Percentiles rank a stretch among this genome's conserved stretches.
Conservation (phyloP, 371 early-diverging fungal species). For the Haplosporangium sp. region DNA sequence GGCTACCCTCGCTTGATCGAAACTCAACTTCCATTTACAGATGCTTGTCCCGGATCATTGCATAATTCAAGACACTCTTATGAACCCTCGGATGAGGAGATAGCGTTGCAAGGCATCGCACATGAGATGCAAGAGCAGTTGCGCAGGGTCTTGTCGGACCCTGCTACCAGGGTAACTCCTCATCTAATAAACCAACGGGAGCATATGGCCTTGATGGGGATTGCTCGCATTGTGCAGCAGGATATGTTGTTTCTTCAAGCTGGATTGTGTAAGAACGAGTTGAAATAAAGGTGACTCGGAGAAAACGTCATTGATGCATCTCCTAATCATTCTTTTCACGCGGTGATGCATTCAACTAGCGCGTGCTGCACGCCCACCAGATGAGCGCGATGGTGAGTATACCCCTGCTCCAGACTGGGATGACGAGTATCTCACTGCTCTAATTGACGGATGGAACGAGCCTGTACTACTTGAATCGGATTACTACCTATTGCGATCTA, state of each 20-base stretch:
- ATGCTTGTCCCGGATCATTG: too few relatives aligned
- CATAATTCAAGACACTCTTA: neutral
- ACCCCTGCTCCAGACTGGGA: conserved; percentile 37
- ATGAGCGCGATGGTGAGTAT: conserved; percentile 21
- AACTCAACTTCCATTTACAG: neutral
- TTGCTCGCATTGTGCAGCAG: conserved; percentile 9
- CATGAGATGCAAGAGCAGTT: neutral
- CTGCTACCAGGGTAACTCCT: neutral
- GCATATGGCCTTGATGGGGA: neutral
- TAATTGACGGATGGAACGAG: conserved; percentile 22
- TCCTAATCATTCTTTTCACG: neutral
- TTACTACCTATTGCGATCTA: conserved; percentile 26
- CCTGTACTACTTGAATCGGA: conserved; percentile 28
- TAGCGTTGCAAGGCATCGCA: neutral
- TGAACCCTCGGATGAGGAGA: conserved; percentile 19
- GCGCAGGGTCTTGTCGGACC: conserved; percentile 1
- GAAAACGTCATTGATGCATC: neutral
- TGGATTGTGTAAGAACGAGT: conserved; percentile 11
- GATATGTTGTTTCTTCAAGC: conserved; percentile 23
- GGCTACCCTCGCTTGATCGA: neutral
- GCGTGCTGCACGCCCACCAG: conserved; percentile 28
- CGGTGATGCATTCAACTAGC: neutral
- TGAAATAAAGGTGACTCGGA: too few relatives aligned
- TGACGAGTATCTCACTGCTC: conserved; percentile 1
- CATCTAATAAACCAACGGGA: conserved; percentile 2